A percentile compares a stretch with the other conserved stretches of the same genome.
Conservation (phyloP, 257 asterid genomes). For the Solanum ossicruentum region DNA sequence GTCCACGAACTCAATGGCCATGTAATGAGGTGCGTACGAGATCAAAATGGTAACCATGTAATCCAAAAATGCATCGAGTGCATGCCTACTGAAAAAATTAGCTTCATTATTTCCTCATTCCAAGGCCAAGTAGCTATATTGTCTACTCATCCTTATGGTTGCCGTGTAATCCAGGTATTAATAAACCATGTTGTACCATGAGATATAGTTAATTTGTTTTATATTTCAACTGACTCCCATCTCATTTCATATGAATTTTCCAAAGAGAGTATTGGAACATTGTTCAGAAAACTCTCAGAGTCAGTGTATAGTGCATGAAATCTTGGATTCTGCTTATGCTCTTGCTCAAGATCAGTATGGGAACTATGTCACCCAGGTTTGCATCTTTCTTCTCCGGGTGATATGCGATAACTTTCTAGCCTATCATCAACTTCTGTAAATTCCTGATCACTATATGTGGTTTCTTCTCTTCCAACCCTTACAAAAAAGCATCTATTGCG, state of each 20-base stretch:
- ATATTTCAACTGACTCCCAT: background rate
- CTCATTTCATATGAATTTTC: conserved; percentile 3
- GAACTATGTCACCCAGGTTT: conserved; percentile 77
- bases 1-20: conserved; percentile 76
- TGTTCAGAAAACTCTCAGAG: conserved; percentile 51
- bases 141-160: conserved; percentile 94
- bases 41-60: conserved; percentile 92
- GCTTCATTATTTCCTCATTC: conserved; percentile 63
- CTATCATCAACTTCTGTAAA: background rate
- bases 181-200: background rate
- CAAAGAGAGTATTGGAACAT: conserved; percentile 80
- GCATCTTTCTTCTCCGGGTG: background rate
- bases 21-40: conserved; percentile 72
- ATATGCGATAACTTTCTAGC: background rate
- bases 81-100: conserved; percentile 50
- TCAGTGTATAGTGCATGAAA: conserved; percentile 73
- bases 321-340: conserved; percentile 56
- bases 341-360: conserved; percentile 92
- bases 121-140: conserved; percentile 60
- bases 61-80: conserved; percentile 84
- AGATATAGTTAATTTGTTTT: background rate
- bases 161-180: conserved; percentile 88
- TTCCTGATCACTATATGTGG: background rate
- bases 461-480: background rate
- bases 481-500: background rate